Conservation (phyloP, 345 rosid genomes). For the Limnanthes douglasii region DNA sequence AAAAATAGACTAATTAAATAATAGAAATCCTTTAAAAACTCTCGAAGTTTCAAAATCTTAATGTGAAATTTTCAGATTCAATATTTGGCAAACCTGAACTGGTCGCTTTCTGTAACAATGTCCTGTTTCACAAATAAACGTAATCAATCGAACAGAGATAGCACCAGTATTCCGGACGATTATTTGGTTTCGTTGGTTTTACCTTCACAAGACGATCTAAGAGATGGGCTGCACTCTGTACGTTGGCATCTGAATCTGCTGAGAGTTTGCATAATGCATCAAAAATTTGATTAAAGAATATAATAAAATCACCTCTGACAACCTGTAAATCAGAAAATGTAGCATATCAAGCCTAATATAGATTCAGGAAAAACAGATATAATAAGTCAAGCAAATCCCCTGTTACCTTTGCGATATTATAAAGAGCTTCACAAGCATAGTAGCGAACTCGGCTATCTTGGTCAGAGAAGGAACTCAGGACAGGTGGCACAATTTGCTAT, state of each 20-base stretch:
- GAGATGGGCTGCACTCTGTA: constrained; percentile 98
- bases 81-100: constrained; percentile 62
- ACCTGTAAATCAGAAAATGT: constrained; percentile 63
- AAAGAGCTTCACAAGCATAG: constrained; percentile 98
- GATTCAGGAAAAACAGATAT: not conserved
- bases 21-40: no score
- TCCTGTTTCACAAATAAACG: constrained; percentile 69
- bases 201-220: constrained; percentile 98
- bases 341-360: not conserved
- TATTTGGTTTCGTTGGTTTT: not conserved
- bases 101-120: constrained; percentile 98
- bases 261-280: constrained; percentile 97
- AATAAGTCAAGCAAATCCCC: not conserved
- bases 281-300: constrained; percentile 90
- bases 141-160: no score
- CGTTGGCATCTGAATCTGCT: constrained; percentile 93
- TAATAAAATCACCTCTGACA: constrained; percentile 93
- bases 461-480: constrained; percentile 74
- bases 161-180: not conserved
- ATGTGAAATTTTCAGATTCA: no score
- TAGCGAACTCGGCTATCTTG: constrained; percentile 98
- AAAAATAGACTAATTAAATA: constrained; percentile 1
- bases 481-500: constrained; percentile 98
- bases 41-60: no score
- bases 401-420: constrained; percentile 91